Percentiles rank a stretch among this genome's conserved stretches.
These are phyloP conservation scores for Penicillium longicatenatum DNA, from an alignment of 495 filamentous ascomycete genomes.

Conservation along the genomic window DNA sequence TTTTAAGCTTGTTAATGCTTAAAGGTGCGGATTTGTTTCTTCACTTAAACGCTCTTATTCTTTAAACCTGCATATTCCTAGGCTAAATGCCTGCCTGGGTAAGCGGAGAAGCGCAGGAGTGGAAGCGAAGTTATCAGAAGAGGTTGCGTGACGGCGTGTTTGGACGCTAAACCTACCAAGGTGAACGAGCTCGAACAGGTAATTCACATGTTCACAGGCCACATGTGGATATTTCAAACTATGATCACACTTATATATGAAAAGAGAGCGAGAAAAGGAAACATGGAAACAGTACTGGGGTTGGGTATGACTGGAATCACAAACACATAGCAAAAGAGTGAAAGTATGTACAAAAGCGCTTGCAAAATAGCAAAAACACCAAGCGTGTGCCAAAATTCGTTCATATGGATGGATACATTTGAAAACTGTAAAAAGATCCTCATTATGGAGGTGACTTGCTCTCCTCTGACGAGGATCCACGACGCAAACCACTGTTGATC, in stretches of 20 bases:
- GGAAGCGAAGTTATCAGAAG: too few species aligned
- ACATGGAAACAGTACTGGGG: not conserved
- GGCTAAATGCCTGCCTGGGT: too few species aligned
- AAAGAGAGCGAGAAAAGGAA: not conserved
- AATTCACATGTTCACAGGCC: too few species aligned
- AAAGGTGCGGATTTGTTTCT: too few species aligned
- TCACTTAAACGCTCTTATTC: too few species aligned
- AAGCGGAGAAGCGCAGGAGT: too few species aligned
- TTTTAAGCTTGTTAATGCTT: too few species aligned
- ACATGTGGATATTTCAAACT: not conserved
- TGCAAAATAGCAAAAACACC: conserved; percentile 1
- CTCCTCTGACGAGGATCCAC: conserved; percentile 9
- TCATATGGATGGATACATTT: not conserved
- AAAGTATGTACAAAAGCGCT: conserved; percentile 7
- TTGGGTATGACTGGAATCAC: conserved; percentile 6
- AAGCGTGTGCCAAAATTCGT: not conserved
- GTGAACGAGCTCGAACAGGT: too few species aligned
- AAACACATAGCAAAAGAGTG: not conserved
- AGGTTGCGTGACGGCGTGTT: too few species aligned
- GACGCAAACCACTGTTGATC: conserved; percentile 51
- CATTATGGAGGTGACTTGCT: conserved; percentile 14
- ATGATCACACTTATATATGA: not conserved
- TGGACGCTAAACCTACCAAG: too few species aligned
- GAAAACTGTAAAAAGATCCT: not conserved
- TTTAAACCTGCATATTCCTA: too few species aligned